Evolutionary conservation across 106 monocot species (phyloP).

Genomic region (Dactylorhiza incarnata): DNA sequence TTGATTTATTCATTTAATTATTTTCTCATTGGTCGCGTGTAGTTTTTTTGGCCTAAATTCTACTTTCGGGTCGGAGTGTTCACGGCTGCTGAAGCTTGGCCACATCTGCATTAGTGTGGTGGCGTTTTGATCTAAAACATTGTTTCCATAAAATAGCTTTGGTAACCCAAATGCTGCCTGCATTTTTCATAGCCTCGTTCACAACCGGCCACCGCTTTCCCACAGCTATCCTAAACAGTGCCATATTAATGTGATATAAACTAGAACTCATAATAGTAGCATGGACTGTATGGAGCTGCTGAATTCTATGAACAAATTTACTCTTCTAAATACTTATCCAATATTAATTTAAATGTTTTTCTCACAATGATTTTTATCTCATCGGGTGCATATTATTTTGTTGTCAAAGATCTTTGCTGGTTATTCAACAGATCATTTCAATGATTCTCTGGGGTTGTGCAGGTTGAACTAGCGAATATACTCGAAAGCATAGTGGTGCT

Average conservation of each 20-base stretch:
- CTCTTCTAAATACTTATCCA: background rate
- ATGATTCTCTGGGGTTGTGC: constrained; percentile 4
- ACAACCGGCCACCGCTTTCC: background rate
- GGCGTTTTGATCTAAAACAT: background rate
- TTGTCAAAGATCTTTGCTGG: too few species aligned
- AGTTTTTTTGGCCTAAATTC: too few species aligned
- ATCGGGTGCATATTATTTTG: background rate
- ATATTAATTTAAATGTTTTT: background rate
- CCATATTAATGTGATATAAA: background rate
- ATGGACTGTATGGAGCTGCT: background rate
- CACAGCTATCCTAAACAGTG: too few species aligned
- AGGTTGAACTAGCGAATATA: constrained; percentile 80
- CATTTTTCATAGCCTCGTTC: background rate
- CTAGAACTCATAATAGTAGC: background rate
- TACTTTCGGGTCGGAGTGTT: too few species aligned
- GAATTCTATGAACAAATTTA: background rate
- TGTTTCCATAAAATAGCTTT: background rate
- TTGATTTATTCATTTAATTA: background rate
- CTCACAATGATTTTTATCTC: background rate
- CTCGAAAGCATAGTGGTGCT: constrained; percentile 66
- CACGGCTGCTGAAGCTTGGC: too few species aligned
- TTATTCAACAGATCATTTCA: too few species aligned
- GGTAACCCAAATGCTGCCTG: too few species aligned
- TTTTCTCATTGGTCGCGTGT: background rate
- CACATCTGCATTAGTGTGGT: background rate